Conservation (phyloP, 768 basidiomycete genomes). For the Boletus speciosus region DNA sequence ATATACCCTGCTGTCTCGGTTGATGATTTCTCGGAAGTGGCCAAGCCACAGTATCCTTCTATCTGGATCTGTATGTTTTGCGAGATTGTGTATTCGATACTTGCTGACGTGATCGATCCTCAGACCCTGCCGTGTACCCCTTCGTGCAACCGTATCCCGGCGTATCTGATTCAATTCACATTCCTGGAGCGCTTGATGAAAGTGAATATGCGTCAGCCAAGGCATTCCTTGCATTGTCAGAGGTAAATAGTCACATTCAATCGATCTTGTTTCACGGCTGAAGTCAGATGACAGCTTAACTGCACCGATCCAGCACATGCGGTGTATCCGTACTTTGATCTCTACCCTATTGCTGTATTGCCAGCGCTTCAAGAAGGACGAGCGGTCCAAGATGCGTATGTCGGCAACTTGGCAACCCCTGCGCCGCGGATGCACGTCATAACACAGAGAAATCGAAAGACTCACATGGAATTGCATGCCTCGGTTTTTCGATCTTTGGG, state of each 20-base stretch:
- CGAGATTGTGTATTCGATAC: background rate
- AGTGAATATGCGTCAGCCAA: background rate
- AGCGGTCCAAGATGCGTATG: background rate
- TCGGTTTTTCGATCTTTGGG: slow-evolving; percentile 8
- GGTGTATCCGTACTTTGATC: slow-evolving; percentile 26
- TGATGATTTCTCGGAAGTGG: background rate
- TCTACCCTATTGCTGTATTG: slow-evolving; percentile 13
- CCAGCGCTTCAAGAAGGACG: background rate
- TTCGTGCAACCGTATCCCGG: slow-evolving; percentile 14
- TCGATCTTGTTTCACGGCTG: background rate
- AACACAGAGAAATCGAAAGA: slow-evolving; percentile 14
- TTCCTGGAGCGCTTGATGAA: slow-evolving; percentile 9
- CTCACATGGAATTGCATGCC: slow-evolving; percentile 21
- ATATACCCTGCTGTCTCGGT: slow-evolving; percentile 21
- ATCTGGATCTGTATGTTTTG: slow-evolving; percentile 24
- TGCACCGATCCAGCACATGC: background rate
- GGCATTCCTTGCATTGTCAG: slow-evolving; percentile 1
- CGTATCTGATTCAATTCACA: background rate
- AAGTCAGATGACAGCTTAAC: background rate
- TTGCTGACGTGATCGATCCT: background rate
- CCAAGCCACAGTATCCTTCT: slow-evolving; percentile 19
- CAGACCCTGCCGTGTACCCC: slow-evolving; percentile 17
- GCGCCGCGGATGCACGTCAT: background rate
- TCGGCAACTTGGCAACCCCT: background rate
- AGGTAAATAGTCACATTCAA: slow-evolving; percentile 8